Percentiles rank a stretch among this genome's conserved stretches.
These are phyloP conservation scores for Hymenotorrendiella dingleyae DNA, from an alignment of 2,329 filamentous ascomycete species.

Conservation along the genomic window DNA sequence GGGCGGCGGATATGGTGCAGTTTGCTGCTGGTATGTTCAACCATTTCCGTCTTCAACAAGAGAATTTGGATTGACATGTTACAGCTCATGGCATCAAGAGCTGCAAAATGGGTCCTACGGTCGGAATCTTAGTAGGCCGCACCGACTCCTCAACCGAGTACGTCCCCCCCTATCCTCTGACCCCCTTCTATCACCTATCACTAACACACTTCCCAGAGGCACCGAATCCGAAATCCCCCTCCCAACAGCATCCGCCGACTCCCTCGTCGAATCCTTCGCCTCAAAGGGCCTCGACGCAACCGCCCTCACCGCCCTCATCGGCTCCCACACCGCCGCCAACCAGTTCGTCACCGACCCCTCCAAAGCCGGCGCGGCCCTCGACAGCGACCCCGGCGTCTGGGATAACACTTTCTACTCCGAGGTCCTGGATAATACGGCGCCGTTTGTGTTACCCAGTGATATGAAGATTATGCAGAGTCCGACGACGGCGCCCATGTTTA, in stretches of 20 bases:
- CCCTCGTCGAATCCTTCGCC: neutral
- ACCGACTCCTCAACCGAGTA: neutral
- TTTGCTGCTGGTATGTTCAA: neutral
- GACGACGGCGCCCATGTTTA: constrained; percentile 1
- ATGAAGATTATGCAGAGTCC: neutral
- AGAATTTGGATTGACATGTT: neutral
- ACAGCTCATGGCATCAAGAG: constrained; percentile 1
- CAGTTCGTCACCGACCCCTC: constrained; percentile 2
- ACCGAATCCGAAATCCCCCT: neutral
- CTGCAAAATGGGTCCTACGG: neutral
- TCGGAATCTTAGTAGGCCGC: neutral
- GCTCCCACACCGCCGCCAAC: constrained; percentile 2
- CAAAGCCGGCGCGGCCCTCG: neutral
- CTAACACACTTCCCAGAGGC: neutral
- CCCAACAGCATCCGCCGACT: neutral
- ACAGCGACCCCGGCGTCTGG: neutral
- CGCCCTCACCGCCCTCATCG: constrained; percentile 1
- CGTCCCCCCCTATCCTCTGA: neutral
- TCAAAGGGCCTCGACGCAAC: neutral
- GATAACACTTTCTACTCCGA: constrained; percentile 1
- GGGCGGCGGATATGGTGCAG: neutral
- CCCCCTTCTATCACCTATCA: no score
- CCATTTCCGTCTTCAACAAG: neutral
- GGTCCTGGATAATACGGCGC: neutral
- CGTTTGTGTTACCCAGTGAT: neutral